phyloP scores from a whole-genome alignment of 352 stramenopile species.

The Globisporangium megalacanthum region DNA sequence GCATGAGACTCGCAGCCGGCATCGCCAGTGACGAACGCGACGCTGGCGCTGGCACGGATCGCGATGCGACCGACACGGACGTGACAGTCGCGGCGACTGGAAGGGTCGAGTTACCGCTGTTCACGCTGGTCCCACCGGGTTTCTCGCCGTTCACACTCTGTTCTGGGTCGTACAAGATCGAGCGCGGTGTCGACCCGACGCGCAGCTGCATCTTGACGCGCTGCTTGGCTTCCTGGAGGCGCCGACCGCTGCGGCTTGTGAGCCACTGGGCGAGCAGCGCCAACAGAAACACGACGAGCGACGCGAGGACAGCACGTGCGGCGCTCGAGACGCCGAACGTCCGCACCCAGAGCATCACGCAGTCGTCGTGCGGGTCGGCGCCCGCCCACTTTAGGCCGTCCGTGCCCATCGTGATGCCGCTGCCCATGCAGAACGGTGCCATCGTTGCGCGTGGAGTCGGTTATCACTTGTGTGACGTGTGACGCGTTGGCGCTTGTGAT shows the following conservation, averaged over 20 bases:
- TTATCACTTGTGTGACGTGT: too few species aligned
- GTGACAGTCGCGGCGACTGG: conserved; percentile 7
- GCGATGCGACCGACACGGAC: conserved; percentile 15
- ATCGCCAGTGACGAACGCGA: conserved; percentile 1
- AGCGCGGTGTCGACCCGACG: background rate
- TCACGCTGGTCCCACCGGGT: conserved; percentile 1
- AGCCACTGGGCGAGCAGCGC: conserved; percentile 58
- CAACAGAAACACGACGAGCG: conserved; percentile 43
- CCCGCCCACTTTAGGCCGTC: conserved; percentile 48
- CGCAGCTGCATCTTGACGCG: conserved; percentile 21
- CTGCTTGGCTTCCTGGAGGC: conserved; percentile 41
- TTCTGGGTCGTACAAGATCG: conserved; percentile 28
- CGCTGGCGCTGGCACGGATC: conserved; percentile 4
- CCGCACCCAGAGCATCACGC: conserved; percentile 59
- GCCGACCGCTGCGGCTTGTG: conserved; percentile 30
- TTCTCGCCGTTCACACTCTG: conserved; percentile 4
- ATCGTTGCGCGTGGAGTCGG: conserved; percentile 8
- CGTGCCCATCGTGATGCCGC: conserved; percentile 59
- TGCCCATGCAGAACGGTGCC: conserved; percentile 50
- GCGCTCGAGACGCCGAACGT: conserved; percentile 48
- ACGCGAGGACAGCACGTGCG: conserved; percentile 30
- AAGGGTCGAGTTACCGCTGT: background rate
- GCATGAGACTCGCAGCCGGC: conserved; percentile 5
- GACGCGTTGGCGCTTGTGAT: conserved; percentile 1
- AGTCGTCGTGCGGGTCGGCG: conserved; percentile 39